Percentiles rank a stretch among this genome's conserved stretches.
These are phyloP conservation scores for Amphibolis antarctica DNA, from an alignment of 106 monocot genomes.

Conservation along the genomic window DNA sequence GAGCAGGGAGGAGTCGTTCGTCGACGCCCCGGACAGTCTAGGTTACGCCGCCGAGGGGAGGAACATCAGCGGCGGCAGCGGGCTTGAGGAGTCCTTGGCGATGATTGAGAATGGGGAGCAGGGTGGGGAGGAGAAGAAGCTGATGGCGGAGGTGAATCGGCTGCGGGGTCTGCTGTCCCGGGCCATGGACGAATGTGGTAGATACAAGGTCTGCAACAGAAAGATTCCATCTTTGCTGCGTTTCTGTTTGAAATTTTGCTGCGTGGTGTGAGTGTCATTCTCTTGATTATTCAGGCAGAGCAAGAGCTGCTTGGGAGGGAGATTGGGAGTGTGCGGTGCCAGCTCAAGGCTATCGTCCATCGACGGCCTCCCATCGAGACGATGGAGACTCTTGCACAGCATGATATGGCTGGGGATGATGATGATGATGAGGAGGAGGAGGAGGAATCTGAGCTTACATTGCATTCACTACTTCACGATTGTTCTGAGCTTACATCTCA, in stretches of 20 bases:
- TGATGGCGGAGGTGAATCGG: constrained; percentile 16
- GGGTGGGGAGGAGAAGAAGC: constrained; percentile 11
- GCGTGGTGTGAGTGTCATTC: no score
- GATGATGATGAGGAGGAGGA: constrained; percentile 12
- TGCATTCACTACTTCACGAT: constrained; percentile 54
- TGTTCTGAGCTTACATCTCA: constrained; percentile 46
- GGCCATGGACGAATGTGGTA: constrained; percentile 35
- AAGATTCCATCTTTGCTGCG: no score
- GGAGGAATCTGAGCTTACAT: constrained; percentile 22
- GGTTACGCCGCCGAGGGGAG: constrained; percentile 13
- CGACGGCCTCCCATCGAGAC: constrained; percentile 10
- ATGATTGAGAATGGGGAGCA: constrained; percentile 52
- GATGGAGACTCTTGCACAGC: constrained; percentile 3
- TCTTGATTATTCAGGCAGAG: constrained; percentile 53
- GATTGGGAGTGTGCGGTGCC: constrained; percentile 24
- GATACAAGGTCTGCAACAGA: constrained; percentile 57
- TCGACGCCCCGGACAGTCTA: constrained; percentile 70
- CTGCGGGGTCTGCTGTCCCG: constrained; percentile 25
- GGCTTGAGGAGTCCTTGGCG: constrained; percentile 56
- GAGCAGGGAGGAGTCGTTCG: constrained; percentile 61
- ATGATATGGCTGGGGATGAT: constrained; percentile 10
- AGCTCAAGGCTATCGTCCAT: constrained; percentile 32
- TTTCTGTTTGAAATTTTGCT: no score
- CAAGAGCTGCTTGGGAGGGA: constrained; percentile 59
- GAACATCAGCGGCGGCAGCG: constrained; percentile 5